Conservation (phyloP, 179 eudicot genomes). For the Monotropa hypopitys region DNA sequence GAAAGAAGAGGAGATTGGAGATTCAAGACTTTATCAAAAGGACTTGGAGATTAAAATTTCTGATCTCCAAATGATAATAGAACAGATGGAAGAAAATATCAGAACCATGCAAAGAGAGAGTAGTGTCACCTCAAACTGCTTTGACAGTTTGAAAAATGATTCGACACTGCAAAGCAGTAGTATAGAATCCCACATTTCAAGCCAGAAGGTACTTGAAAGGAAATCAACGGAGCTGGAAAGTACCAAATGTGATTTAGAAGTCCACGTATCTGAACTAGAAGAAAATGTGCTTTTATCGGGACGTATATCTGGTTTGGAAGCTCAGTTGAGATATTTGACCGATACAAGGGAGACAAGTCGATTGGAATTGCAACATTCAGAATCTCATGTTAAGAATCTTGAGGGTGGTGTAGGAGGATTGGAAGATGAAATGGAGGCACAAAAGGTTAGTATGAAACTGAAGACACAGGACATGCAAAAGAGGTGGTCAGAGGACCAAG, state of each 20-base stretch:
- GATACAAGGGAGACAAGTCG: slow-evolving; percentile 44
- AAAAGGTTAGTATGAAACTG: slow-evolving; percentile 28
- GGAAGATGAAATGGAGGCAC: slow-evolving; percentile 33
- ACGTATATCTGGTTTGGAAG: slow-evolving; percentile 52
- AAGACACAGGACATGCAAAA: slow-evolving; percentile 33
- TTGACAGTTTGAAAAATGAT: slow-evolving; percentile 27
- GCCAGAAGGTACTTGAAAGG: slow-evolving; percentile 35
- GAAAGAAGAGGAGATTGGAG: slow-evolving; percentile 29
- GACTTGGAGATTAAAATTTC: slow-evolving; percentile 35
- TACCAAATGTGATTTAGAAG: slow-evolving; percentile 41
- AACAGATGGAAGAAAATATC: slow-evolving; percentile 19
- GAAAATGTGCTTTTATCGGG: slow-evolving; percentile 51
- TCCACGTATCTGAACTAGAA: slow-evolving; percentile 36
- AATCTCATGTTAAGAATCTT: slow-evolving; percentile 23
- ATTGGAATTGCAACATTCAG: slow-evolving; percentile 39
- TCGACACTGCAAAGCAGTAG: slow-evolving; percentile 16
- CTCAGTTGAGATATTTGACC: slow-evolving; percentile 49
- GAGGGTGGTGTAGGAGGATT: slow-evolving; percentile 28
- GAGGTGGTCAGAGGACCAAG: slow-evolving; percentile 49
- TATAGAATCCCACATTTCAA: slow-evolving; percentile 30
- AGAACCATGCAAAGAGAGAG: slow-evolving; percentile 24
- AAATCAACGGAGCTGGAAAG: slow-evolving; percentile 36
- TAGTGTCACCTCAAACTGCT: slow-evolving; percentile 9
- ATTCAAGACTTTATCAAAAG: slow-evolving; percentile 17
- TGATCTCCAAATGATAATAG: slow-evolving; percentile 19